A percentile compares a stretch with the other conserved stretches of the same genome.
phyloP scores from a whole-genome alignment of 129 eudicot species.

The Lactuca saligna region DNA sequence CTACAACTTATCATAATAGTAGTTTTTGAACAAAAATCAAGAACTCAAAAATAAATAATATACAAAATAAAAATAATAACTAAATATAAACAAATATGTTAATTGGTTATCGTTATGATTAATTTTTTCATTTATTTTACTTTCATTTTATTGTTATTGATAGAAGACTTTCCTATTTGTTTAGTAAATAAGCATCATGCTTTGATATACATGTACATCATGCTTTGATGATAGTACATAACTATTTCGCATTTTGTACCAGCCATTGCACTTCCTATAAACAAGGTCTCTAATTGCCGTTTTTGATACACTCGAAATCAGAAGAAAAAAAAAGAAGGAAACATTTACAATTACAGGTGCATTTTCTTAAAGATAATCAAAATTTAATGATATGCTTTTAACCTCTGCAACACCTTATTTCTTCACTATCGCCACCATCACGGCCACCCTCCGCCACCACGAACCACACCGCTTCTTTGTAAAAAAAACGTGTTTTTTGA shows the following conservation, averaged over 20 bases:
- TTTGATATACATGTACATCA: background rate
- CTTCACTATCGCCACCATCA: constrained; percentile 16
- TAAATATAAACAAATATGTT: too few relatives aligned
- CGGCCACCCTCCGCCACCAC: constrained; percentile 23
- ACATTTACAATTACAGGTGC: background rate
- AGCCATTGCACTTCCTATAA: constrained; percentile 31
- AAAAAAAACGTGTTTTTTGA: background rate
- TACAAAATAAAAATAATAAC: too few relatives aligned
- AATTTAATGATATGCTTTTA: background rate
- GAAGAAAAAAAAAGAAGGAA: background rate
- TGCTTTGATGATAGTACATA: background rate
- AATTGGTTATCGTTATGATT: too few relatives aligned
- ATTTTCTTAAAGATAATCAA: background rate
- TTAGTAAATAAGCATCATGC: too few relatives aligned
- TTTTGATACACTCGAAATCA: constrained; percentile 28
- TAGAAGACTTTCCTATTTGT: too few relatives aligned
- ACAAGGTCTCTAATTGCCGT: constrained; percentile 25
- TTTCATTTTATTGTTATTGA: too few relatives aligned
- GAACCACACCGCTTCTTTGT: background rate
- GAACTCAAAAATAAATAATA: too few relatives aligned
- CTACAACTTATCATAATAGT: too few relatives aligned
- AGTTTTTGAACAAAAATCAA: too few relatives aligned
- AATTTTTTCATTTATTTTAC: too few relatives aligned
- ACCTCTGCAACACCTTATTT: constrained; percentile 21
- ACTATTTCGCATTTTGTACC: background rate